These are phyloP conservation scores for Chionographis japonica DNA, from an alignment of 106 monocot species.

Conservation along the genomic window DNA sequence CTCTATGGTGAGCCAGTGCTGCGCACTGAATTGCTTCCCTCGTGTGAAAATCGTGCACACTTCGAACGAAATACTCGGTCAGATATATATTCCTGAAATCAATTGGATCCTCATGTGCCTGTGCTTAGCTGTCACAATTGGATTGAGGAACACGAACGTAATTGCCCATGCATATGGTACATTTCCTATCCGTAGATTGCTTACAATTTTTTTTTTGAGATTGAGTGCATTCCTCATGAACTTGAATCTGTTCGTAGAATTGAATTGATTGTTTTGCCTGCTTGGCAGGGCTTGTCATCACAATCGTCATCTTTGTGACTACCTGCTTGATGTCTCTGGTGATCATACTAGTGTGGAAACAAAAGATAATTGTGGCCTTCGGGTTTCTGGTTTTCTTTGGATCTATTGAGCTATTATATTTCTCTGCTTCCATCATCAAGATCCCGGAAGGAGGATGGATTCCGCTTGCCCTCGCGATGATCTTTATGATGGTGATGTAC, in stretches of 20 bases:
- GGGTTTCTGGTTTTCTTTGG: slow-evolving; percentile 51
- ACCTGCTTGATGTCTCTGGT: slow-evolving; percentile 71
- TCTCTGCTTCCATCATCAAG: slow-evolving; percentile 55
- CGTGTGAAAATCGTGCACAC: slow-evolving; percentile 78
- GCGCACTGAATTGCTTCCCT: slow-evolving; percentile 71
- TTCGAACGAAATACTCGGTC: slow-evolving; percentile 63
- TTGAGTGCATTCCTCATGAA: background rate
- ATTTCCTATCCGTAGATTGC: background rate
- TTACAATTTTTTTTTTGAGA: background rate
- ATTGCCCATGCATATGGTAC: slow-evolving; percentile 85
- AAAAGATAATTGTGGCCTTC: slow-evolving; percentile 23
- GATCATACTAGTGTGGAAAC: slow-evolving; percentile 68
- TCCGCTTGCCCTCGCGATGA: slow-evolving; percentile 46
- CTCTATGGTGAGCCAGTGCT: slow-evolving; percentile 70
- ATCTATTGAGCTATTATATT: slow-evolving; percentile 47
- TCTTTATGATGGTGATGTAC: slow-evolving; percentile 68
- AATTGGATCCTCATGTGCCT: slow-evolving; percentile 77
- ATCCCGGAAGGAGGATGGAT: slow-evolving; percentile 82
- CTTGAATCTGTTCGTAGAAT: background rate
- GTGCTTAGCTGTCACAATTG: slow-evolving; percentile 62
- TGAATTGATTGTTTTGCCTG: background rate
- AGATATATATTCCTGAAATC: slow-evolving; percentile 79
- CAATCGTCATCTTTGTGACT: slow-evolving; percentile 62
- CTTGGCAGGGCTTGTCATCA: slow-evolving; percentile 53
- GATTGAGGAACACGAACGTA: slow-evolving; percentile 50